Percentiles rank a stretch among this genome's conserved stretches.
Evolutionary conservation across 306 rosid species (phyloP).

Genomic region (Dryas octopetala): DNA sequence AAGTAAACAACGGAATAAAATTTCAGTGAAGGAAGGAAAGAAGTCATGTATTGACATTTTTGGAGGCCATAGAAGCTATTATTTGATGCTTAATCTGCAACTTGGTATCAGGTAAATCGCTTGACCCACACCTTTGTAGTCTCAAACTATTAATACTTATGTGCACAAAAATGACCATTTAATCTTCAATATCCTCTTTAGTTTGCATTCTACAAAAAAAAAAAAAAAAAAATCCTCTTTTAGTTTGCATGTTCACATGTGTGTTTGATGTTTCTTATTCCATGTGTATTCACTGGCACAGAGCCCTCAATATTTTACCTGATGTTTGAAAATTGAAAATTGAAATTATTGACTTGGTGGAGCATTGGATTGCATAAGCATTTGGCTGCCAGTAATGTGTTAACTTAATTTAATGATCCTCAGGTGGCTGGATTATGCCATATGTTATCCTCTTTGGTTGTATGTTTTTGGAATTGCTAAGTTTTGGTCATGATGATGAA

Average conservation of each 20-base stretch:
- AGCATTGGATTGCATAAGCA: not conserved
- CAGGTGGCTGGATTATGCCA: not conserved
- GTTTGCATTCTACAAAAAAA: not conserved
- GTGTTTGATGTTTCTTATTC: not conserved
- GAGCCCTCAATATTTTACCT: not conserved
- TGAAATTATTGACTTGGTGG: not conserved
- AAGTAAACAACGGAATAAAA: constrained; percentile 46
- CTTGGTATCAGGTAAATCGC: constrained; percentile 59
- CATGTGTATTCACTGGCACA: not conserved
- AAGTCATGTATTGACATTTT: constrained; percentile 46
- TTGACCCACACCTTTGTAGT: not conserved
- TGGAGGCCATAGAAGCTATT: constrained; percentile 35
- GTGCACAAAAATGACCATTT: not conserved
- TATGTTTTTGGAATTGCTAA: not conserved
- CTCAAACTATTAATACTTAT: not conserved
- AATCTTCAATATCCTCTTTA: not conserved
- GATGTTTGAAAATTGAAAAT: not conserved
- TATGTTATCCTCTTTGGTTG: not conserved
- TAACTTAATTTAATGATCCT: not conserved
- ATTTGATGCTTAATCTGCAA: constrained; percentile 57
- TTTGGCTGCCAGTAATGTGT: constrained; percentile 6
- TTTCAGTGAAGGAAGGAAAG: constrained; percentile 41
- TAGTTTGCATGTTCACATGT: not conserved
- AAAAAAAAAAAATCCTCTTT: not conserved
- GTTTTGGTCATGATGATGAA: constrained; percentile 5